Percentiles rank a stretch among this genome's conserved stretches.
Evolutionary conservation across 2,329 filamentous ascomycete species (phyloP).

Genomic region (Bipolaris bicolor): DNA sequence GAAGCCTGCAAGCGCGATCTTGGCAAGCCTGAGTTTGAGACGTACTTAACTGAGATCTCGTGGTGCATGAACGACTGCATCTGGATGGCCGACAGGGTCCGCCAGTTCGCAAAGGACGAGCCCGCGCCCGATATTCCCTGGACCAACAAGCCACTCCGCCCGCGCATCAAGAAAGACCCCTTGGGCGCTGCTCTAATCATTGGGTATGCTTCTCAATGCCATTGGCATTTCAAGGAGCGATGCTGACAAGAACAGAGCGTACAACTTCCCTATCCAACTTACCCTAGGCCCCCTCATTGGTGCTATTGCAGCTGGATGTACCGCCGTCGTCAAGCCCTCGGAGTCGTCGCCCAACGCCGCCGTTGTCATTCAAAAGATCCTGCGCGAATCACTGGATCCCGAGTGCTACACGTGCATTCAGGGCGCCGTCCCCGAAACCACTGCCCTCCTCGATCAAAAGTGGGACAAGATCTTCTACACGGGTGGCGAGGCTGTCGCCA

Average conservation of each 20-base stretch:
- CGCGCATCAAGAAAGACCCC: conserved; percentile 85
- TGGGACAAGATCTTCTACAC: conserved; percentile 99
- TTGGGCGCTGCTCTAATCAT: conserved; percentile 84
- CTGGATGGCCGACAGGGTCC: conserved; percentile 76
- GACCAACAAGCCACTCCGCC: conserved; percentile 70
- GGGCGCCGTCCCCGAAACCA: conserved; percentile 80
- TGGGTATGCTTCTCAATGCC: conserved; percentile 3
- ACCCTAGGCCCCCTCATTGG: conserved; percentile 80
- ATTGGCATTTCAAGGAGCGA: background rate
- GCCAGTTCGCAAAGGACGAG: conserved; percentile 85
- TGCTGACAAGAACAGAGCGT: conserved; percentile 62
- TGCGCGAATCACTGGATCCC: conserved; percentile 77
- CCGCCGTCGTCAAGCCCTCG: conserved; percentile 87
- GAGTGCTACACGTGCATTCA: conserved; percentile 79
- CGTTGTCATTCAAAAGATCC: conserved; percentile 77
- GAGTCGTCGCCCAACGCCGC: conserved; percentile 79
- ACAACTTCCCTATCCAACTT: conserved; percentile 91
- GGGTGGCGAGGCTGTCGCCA: conserved; percentile 75
- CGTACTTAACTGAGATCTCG: conserved; percentile 73
- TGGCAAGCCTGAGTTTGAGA: conserved; percentile 77
- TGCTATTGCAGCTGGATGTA: conserved; percentile 91
- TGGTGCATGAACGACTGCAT: conserved; percentile 84
- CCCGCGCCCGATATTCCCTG: conserved; percentile 71
- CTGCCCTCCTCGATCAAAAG: conserved; percentile 80
- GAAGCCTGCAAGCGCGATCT: conserved; percentile 81